Base-by-base conservation (phyloP, 306 rosid species). In the Malus orientalis region DNA sequence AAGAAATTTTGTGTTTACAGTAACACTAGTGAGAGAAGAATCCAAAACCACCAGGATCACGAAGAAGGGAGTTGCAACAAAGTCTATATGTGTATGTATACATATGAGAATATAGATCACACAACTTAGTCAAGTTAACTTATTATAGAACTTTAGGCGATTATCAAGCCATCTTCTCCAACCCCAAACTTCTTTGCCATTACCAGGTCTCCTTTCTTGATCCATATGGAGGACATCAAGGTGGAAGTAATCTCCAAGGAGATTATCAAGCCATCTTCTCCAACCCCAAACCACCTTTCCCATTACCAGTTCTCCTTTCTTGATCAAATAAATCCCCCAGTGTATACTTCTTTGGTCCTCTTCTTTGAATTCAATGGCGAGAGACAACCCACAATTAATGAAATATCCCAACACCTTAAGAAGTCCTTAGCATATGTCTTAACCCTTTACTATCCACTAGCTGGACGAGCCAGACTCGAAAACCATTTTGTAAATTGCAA, bases 151-250 rank as follows among this genome's bases (percentile, higher is more conserved):
- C 38, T 33, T 33, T 33, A 73, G 18, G 74, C 66, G 9, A 55
- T 29, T 14, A 57, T 79, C 69, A 73, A 79, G 27, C 82, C 82
- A 5, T 79, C 74, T 55, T 73, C 74, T 19, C 71, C 78, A 20
- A 79, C 82, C 30, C 83, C 78, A 14, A 47, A 74, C 5, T 65
- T 22, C 86, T 83, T 73, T 67, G 69, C 22, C 82, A 63, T 58
- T 87, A 79, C 80, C 85, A 84, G 51, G 81, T 85, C 27, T 86
- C 88, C 4, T 82, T 89, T 47, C 86, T 83, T n/a, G 89, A 89
- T 57, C 89, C 38, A 33, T 38, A 38, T 8, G 44, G 54, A 47
- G 65, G 58, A 70, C 58, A 9, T 70, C 10, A 42, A 67, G 4
- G 69, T 79, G 11, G 64, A 79, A 66, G 58, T 73, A 5, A 1